Base-by-base conservation (phyloP, 2,329 filamentous ascomycete genomes). In the Pyrenophora teres region DNA sequence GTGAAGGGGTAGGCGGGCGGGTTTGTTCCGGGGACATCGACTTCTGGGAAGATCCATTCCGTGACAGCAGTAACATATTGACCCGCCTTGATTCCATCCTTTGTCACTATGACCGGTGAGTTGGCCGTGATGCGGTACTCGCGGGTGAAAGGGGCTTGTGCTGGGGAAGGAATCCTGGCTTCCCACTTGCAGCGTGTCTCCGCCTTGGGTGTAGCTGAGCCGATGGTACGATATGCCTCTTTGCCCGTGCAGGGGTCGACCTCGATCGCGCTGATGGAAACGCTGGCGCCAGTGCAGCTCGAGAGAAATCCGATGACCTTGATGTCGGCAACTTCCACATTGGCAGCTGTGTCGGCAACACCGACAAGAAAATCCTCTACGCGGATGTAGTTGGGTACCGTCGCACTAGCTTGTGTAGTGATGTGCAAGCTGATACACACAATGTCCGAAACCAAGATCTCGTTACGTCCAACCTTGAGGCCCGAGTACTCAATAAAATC, bases 41-140 rank as follows among this genome's bases (percentile, higher is more conserved):
- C 64, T 54, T 78, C 76, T 8, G 76, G 76, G 60, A 74, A 75
- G 55, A 78, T 77, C 74, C 74, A 78, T 50, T 77, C 76, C 3
- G 65, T 68, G 4, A 78, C 75, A 10, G 76, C 70, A 25, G 71
- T 69, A 16, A 77, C 63, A 37, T 76, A 78, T 46, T 75, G 69
- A 4, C 76, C 76, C 3, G 74, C 75, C n/a, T 67, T 52, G 40
- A 78, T 74, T 23, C 69, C 69, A 50, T 77, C 75, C 30, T 69
- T 69, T 2, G 74, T 76, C 21, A 63, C 55, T 36, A 68, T 64
- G 35, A 69, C 66, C 2, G 69, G 71, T 10, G 62, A 67, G 31
- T 64, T 66, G n/a, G 71, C 64, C 19, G 62, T 70, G 45, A 78
- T 64, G 30, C 68, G 63, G 52, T 77, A 77, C 57, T 78, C 76